Conservation (phyloP, 2,329 filamentous ascomycete genomes). For the Helotiales sp. region DNA sequence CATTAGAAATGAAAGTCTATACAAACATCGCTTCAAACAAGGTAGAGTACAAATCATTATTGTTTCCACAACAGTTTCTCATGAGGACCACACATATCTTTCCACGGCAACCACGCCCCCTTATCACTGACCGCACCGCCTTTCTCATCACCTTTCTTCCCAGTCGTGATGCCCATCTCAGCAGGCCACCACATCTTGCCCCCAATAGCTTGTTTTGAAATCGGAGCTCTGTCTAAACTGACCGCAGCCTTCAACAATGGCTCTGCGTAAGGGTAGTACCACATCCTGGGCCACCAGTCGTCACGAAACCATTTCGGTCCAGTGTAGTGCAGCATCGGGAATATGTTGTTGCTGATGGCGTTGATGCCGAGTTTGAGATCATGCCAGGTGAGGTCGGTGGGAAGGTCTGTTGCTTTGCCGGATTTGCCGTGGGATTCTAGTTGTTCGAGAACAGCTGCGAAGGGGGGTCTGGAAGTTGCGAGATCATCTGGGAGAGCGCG, state of each 20-base stretch:
- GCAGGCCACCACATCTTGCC: conserved; percentile 9
- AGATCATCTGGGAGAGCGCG: background rate
- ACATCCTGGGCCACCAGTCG: background rate
- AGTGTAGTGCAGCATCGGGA: conserved; percentile 1
- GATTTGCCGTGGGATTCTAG: background rate
- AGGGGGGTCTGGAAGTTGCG: background rate
- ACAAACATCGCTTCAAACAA: background rate
- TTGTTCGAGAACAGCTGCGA: background rate
- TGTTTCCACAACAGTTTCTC: background rate
- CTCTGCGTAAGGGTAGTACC: background rate
- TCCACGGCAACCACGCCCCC: background rate
- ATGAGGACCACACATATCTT: background rate
- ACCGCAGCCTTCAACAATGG: background rate
- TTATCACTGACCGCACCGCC: background rate
- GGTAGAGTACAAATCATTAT: background rate
- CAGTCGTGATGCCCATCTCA: background rate
- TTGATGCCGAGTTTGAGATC: conserved; percentile 11
- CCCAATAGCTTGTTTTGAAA: background rate
- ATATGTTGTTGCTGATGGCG: conserved; percentile 5
- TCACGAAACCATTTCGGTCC: conserved; percentile 4
- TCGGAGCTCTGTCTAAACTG: background rate
- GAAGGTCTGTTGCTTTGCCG: background rate
- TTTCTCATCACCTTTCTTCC: background rate
- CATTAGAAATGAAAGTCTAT: background rate
- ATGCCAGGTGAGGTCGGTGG: background rate